Evolutionary conservation across 306 rosid genomes (phyloP).

Genomic region (Echinosophora koreensis): DNA sequence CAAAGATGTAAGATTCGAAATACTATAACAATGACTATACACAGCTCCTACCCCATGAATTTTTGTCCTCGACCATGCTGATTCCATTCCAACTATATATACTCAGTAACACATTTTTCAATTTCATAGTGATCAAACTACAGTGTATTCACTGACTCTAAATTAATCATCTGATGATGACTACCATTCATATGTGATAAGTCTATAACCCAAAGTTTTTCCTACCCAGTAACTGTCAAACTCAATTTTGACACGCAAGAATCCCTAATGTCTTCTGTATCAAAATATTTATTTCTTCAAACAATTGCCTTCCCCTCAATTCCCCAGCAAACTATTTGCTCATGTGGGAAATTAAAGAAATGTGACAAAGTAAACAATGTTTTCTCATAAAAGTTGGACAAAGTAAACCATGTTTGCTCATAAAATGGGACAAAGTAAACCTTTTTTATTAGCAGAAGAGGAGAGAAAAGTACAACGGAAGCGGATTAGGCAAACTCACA

Average conservation of each 20-base stretch:
- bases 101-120: constrained; percentile 3
- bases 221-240: background rate
- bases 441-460: too few species aligned
- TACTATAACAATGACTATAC: background rate
- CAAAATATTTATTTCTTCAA: background rate
- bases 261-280: background rate
- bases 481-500: too few species aligned
- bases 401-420: background rate
- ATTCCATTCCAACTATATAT: constrained; percentile 9
- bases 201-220: background rate
- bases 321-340: background rate
- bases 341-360: background rate
- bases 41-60: background rate
- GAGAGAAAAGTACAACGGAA: too few species aligned
- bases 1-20: background rate
- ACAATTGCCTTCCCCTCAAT: constrained; percentile 22
- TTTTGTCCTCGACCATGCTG: constrained; percentile 8
- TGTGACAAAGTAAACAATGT: background rate
- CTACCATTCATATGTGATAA: background rate
- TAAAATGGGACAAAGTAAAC: too few species aligned
- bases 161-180: constrained; percentile 6
- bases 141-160: background rate
- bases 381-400: background rate
- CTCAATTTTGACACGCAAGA: constrained; percentile 16
- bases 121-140: constrained; percentile 34